A percentile compares a stretch with the other conserved stretches of the same genome.
Evolutionary conservation across 352 stramenopile species (phyloP).

Genomic region (Phytophthora quininea): DNA sequence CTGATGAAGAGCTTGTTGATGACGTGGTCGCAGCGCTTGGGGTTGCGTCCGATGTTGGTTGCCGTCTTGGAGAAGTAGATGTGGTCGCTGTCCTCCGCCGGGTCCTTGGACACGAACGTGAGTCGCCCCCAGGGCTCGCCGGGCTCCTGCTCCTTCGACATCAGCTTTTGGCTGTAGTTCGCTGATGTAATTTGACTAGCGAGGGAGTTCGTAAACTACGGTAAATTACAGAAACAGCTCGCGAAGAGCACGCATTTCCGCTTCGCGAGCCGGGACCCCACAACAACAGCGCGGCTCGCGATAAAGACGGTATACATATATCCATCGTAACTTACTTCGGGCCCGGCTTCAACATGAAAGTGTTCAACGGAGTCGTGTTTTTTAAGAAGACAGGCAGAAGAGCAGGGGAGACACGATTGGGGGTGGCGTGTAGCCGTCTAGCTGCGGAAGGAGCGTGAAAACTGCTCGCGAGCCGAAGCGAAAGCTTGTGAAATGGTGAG

Average conservation of each 20-base stretch:
- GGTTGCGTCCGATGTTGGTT: constrained; percentile 64
- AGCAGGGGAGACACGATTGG: constrained; percentile 23
- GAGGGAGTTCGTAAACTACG: background rate
- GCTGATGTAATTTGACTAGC: constrained; percentile 30
- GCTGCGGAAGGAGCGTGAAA: constrained; percentile 89
- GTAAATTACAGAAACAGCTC: background rate
- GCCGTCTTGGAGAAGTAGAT: constrained; percentile 55
- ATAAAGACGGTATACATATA: too few species aligned
- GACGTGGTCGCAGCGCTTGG: constrained; percentile 50
- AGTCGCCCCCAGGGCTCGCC: constrained; percentile 63
- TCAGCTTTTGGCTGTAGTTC: constrained; percentile 5
- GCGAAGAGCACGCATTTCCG: too few species aligned
- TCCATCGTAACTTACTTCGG: too few species aligned
- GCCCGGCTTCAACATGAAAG: background rate
- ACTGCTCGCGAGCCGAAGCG: constrained; percentile 85
- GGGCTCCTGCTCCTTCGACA: constrained; percentile 16
- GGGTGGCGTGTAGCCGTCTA: constrained; percentile 43
- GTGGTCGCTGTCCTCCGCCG: constrained; percentile 59
- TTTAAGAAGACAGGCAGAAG: constrained; percentile 8
- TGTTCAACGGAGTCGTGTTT: constrained; percentile 20
- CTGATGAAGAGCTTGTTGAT: constrained; percentile 72
- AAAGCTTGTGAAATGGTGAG: constrained; percentile 90
- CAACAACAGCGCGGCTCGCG: too few species aligned
- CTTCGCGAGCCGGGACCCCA: too few species aligned
- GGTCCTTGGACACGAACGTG: constrained; percentile 62